A percentile compares a stretch with the other conserved stretches of the same genome.
phyloP scores from a whole-genome alignment of 1,284 basidiomycete species.

The Ceratobasidium sp. region DNA sequence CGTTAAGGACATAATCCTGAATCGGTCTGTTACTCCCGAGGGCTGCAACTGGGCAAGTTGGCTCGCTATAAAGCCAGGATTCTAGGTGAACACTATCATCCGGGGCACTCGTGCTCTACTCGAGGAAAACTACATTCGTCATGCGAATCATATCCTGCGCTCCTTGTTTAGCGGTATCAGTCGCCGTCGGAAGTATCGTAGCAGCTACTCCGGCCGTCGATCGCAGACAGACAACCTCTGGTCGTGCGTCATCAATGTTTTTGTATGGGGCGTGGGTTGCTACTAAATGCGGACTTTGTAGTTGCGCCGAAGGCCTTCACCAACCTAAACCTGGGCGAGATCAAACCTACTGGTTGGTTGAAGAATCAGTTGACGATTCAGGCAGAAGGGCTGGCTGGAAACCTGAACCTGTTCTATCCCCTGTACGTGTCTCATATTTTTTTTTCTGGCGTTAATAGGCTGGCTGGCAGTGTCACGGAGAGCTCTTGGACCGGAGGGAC shows the following conservation, averaged over 20 bases:
- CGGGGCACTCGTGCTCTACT: neutral
- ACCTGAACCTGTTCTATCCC: conserved; percentile 36
- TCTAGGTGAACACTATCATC: neutral
- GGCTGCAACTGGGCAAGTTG: neutral
- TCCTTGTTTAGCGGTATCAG: neutral
- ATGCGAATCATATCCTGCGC: neutral
- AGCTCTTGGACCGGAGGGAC: conserved; percentile 38
- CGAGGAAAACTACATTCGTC: neutral
- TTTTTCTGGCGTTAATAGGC: neutral
- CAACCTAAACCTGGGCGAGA: conserved; percentile 31
- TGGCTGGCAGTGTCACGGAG: conserved; percentile 10
- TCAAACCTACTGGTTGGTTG: conserved; percentile 40
- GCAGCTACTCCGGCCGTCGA: conserved; percentile 2
- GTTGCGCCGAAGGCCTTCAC: conserved; percentile 29
- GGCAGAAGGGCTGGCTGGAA: conserved; percentile 32
- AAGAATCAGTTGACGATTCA: conserved; percentile 33
- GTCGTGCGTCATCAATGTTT: neutral
- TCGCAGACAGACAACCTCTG: conserved; percentile 8
- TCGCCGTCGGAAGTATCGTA: neutral
- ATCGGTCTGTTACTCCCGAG: neutral
- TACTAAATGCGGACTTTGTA: neutral
- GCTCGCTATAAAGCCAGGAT: neutral
- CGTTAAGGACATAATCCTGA: neutral
- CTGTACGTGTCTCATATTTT: conserved; percentile 10
- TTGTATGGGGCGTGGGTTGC: neutral